These are phyloP conservation scores for Phytophthora sansomeana DNA, from an alignment of 352 stramenopile genomes.

Conservation along the genomic window DNA sequence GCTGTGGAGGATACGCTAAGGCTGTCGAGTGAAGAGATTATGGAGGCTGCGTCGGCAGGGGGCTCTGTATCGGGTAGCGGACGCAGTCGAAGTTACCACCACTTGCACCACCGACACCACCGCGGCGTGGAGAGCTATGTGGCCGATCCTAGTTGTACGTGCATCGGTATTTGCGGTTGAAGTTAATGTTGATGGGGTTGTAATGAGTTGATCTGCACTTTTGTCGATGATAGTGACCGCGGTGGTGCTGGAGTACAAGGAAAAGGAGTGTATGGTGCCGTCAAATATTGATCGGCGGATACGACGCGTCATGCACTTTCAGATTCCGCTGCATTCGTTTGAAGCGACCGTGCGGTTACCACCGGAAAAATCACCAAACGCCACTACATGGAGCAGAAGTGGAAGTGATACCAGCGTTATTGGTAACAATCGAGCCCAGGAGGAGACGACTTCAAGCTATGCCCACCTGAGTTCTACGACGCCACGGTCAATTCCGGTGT, in stretches of 20 bases:
- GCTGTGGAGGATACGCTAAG: conserved; percentile 74
- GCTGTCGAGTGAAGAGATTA: conserved; percentile 48
- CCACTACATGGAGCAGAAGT: conserved; percentile 24
- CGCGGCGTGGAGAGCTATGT: conserved; percentile 61
- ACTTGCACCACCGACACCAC: conserved; percentile 43
- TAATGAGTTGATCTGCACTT: conserved; percentile 20
- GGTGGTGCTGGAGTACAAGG: conserved; percentile 87
- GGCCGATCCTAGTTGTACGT: conserved; percentile 72
- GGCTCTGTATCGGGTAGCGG: conserved; percentile 25
- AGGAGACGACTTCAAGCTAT: conserved; percentile 48
- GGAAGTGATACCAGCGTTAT: conserved; percentile 24
- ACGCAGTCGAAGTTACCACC: conserved; percentile 43
- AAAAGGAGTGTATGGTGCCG: conserved; percentile 86
- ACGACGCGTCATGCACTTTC: conserved; percentile 90
- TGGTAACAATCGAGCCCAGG: conserved; percentile 35
- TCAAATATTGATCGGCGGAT: conserved; percentile 87
- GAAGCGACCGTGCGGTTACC: conserved; percentile 84
- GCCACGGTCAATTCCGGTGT: conserved; percentile 87
- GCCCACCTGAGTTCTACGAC: conserved; percentile 59
- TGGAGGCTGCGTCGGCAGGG: conserved; percentile 39
- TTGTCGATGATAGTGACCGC: conserved; percentile 63
- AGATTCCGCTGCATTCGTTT: conserved; percentile 86
- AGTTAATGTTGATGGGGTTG: conserved; percentile 3
- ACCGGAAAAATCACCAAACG: conserved; percentile 33
- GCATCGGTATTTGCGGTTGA: background rate